Conservation (phyloP, 441 rosid genomes). For the Croton laevigatus region DNA sequence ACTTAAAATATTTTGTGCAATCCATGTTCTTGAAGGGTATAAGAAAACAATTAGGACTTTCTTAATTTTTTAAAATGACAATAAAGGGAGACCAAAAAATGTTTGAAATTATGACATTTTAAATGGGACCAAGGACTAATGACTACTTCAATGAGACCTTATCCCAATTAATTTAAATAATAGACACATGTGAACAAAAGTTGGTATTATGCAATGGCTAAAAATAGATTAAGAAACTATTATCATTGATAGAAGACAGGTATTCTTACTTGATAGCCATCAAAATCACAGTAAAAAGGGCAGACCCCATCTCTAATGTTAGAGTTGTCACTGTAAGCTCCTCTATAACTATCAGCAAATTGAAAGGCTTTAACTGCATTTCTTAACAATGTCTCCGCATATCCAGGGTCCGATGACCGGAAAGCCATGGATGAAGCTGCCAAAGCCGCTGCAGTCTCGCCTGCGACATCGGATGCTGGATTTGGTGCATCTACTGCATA, state of each 20-base stretch:
- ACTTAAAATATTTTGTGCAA: too few species aligned
- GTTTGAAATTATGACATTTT: too few species aligned
- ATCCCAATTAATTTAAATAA: background rate
- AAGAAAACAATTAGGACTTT: too few species aligned
- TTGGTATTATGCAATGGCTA: background rate
- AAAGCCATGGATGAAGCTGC: conserved; percentile 86
- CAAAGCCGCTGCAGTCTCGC: conserved; percentile 83
- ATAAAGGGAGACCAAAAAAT: too few species aligned
- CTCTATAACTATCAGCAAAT: conserved; percentile 76
- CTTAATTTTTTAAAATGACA: too few species aligned
- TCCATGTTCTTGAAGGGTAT: too few species aligned
- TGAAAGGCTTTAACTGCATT: conserved; percentile 57
- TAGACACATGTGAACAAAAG: background rate
- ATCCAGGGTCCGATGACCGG: conserved; percentile 70
- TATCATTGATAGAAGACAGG: background rate
- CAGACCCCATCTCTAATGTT: conserved; percentile 63
- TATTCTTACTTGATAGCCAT: conserved; percentile 70
- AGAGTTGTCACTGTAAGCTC: conserved; percentile 85
- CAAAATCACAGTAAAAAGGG: conserved; percentile 92
- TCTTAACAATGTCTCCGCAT: conserved; percentile 65
- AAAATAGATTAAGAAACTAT: background rate
- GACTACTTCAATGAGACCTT: background rate
- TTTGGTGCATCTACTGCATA: conserved; percentile 81
- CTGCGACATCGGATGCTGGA: conserved; percentile 89
- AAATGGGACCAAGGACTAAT: too few species aligned